Evolutionary conservation across 768 basidiomycete species (phyloP).

Genomic region (Suillus paluster): DNA sequence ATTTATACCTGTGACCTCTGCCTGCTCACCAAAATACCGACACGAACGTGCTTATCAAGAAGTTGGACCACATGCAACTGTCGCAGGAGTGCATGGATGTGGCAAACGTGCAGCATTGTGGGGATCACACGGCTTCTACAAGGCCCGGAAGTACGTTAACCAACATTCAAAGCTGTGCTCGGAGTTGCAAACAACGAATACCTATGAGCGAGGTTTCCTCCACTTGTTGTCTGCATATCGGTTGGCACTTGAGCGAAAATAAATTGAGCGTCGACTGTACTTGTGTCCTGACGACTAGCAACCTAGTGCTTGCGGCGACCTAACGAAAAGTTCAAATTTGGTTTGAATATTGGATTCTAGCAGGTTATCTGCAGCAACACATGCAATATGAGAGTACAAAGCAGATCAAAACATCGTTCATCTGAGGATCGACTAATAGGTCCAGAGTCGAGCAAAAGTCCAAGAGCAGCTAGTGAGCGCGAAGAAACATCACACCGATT

Average conservation of each 20-base stretch:
- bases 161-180: neutral
- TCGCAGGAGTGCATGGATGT: neutral
- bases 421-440: slow-evolving; percentile 1
- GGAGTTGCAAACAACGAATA: neutral
- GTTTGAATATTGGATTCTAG: neutral
- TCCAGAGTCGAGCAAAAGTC: neutral
- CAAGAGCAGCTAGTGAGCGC: neutral
- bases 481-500: slow-evolving; percentile 45
- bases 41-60: slow-evolving; percentile 26
- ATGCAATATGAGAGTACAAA: slow-evolving; percentile 3
- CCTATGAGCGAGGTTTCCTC: neutral
- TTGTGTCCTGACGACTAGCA: too few species aligned
- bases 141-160: neutral
- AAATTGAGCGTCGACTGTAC: too few species aligned
- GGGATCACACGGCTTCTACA: neutral
- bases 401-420: neutral
- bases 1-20: slow-evolving; percentile 19
- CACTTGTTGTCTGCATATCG: neutral
- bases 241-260: neutral
- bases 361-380: neutral
- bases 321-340: neutral
- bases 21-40: slow-evolving; percentile 3
- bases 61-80: slow-evolving; percentile 14
- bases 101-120: neutral
- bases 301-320: neutral